Evolutionary conservation across 495 filamentous ascomycete genomes (phyloP).

Genomic region (Aspergillus ostianus): DNA sequence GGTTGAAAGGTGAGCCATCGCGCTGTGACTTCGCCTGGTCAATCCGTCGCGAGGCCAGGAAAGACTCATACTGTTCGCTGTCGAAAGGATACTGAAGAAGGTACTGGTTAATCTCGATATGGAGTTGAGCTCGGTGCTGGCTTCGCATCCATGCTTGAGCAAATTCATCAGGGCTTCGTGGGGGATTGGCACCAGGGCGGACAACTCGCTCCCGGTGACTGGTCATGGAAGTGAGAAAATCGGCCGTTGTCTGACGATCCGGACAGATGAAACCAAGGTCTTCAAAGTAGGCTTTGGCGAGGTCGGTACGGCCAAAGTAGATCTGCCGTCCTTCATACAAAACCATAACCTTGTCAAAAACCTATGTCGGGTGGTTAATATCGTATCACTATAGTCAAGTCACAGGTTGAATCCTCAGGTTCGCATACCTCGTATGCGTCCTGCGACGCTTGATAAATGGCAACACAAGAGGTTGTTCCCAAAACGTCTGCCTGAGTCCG

Average conservation of each 20-base stretch:
- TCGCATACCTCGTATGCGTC: conserved; percentile 63
- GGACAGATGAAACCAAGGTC: conserved; percentile 53
- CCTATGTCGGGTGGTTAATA: not conserved
- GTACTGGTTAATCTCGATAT: conserved; percentile 45
- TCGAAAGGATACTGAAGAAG: conserved; percentile 29
- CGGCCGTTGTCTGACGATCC: conserved; percentile 34
- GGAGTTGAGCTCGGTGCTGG: conserved; percentile 35
- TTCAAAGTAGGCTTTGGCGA: conserved; percentile 55
- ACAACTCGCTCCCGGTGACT: conserved; percentile 21
- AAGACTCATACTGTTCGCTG: conserved; percentile 16
- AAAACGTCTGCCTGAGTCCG: conserved; percentile 64
- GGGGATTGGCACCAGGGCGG: conserved; percentile 59
- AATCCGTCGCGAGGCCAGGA: conserved; percentile 17
- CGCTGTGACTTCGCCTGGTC: conserved; percentile 25
- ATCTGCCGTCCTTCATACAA: conserved; percentile 59
- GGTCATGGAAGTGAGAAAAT: conserved; percentile 1
- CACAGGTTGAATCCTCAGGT: too few species aligned
- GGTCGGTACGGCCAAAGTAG: too few species aligned
- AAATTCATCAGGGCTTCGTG: conserved; percentile 65
- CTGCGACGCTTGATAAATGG: conserved; percentile 75
- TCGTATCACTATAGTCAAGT: not conserved
- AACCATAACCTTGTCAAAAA: conserved; percentile 53
- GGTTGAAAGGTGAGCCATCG: conserved; percentile 32
- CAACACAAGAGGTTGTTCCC: conserved; percentile 67
- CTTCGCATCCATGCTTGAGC: conserved; percentile 53